Base-by-base conservation (phyloP, 306 rosid genomes). In the Castanospermum australe region DNA sequence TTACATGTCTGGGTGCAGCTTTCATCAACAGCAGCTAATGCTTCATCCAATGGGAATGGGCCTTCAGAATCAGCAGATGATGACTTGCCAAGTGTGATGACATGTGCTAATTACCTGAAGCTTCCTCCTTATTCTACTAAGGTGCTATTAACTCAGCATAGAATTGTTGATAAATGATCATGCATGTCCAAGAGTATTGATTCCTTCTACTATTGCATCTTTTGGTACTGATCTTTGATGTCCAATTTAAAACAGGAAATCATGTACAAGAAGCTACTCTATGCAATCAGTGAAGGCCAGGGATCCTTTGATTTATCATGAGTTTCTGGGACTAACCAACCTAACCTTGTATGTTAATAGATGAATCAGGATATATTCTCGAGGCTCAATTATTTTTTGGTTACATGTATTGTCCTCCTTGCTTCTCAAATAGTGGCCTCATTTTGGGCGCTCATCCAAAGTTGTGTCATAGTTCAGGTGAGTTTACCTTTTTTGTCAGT, bases 41-140 rank as follows among this genome's bases (percentile, higher is more conserved):
- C 90, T n/a, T 85, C 96, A 12, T 24, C 91, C 12, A 91, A 90
- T 62, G 98, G 93, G 51, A 90, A 85, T 5, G 99, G 96, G 59
- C 87, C 90, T 73, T 81, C 90, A 15, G 99, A 96, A 77, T 77
- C 89, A 54, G 96, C 97, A 17, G 99, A 96, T 79, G 98, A 96
- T 64, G 99, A 96, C 80, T 80, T 96, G 89, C 99, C 99, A 0
- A 96, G 99, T 88, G 99, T 96, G 64, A 96, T 96, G 99, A 96
- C 99, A 2, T 96, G 99, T 80, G 99, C 99, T 59, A 96, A 96
- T 89, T 96, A 96, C 88, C 85, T 96, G 79, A 96, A 96, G 86
- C 99, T 96, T 70, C 99, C 99, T 85, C 98, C 99, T 8, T 96
- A 96, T 84, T 96, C 99, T 10, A 93, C 97, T 83, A 96, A 96